These are phyloP conservation scores for Chalaropsis ovoidea DNA, from an alignment of 2,329 filamentous ascomycete species.

Conservation along the genomic window DNA sequence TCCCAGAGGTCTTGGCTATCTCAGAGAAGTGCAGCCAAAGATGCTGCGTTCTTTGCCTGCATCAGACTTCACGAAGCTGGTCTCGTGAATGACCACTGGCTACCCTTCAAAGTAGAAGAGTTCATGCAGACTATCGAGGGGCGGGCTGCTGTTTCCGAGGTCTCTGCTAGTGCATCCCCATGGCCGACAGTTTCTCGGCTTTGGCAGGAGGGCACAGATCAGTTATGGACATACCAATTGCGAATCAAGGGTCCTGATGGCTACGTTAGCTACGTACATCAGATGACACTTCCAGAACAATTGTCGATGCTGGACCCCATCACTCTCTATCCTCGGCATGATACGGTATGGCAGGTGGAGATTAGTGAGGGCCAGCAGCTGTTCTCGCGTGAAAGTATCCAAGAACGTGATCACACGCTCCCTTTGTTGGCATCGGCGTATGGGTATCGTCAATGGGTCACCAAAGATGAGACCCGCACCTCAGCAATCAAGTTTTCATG, in stretches of 20 bases:
- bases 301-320: constrained; percentile 35
- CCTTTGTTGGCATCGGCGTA: constrained; percentile 17
- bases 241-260: constrained; percentile 33
- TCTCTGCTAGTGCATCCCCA: constrained; percentile 37
- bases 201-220: constrained; percentile 33
- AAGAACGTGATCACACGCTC: constrained; percentile 30
- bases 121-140: constrained; percentile 33
- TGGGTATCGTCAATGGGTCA: constrained; percentile 11
- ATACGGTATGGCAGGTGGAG: constrained; percentile 34
- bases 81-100: constrained; percentile 65
- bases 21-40: constrained; percentile 63
- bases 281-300: constrained; percentile 37
- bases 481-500: constrained; percentile 15
- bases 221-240: constrained; percentile 31
- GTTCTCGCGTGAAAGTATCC: constrained; percentile 19
- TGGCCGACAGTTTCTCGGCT: constrained; percentile 38
- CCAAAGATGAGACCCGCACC: background rate
- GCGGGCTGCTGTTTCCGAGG: constrained; percentile 32
- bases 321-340: constrained; percentile 35
- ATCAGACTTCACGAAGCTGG: constrained; percentile 56
- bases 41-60: constrained; percentile 77
- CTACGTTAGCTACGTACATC: constrained; percentile 33
- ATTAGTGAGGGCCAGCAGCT: constrained; percentile 26
- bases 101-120: constrained; percentile 49
- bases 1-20: constrained; percentile 54